Conservation (phyloP, 2,329 filamentous ascomycete species). For the Penicillium sclerotigenum region DNA sequence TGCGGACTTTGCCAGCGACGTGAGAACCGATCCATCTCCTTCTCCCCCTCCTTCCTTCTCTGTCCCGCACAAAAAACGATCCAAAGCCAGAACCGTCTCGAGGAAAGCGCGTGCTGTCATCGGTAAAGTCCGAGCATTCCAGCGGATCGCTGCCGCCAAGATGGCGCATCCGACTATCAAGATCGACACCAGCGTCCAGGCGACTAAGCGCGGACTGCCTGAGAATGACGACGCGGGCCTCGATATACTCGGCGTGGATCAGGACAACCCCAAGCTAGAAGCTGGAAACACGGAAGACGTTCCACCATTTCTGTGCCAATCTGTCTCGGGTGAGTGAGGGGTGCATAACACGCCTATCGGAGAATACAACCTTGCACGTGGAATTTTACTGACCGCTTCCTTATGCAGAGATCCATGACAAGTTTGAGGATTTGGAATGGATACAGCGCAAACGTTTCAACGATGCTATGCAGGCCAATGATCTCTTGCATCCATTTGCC, state of each 20-base stretch:
- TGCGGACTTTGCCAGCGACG: constrained; percentile 25
- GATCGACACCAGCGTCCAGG: constrained; percentile 39
- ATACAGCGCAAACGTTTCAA: constrained; percentile 55
- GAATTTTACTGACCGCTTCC: constrained; percentile 16
- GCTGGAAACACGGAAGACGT: constrained; percentile 32
- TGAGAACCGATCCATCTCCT: constrained; percentile 31
- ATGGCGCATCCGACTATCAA: constrained; percentile 43
- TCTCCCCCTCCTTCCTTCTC: constrained; percentile 29
- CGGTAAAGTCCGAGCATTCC: constrained; percentile 41
- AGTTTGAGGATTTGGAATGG: constrained; percentile 62
- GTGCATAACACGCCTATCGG: constrained; percentile 17
- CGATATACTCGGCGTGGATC: constrained; percentile 27
- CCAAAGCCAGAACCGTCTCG: constrained; percentile 34
- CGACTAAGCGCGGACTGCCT: constrained; percentile 40
- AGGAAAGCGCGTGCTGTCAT: constrained; percentile 43
- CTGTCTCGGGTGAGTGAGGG: constrained; percentile 36
- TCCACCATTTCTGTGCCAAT: constrained; percentile 40
- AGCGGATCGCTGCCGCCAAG: constrained; percentile 39
- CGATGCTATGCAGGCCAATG: constrained; percentile 44
- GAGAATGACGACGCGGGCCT: constrained; percentile 34
- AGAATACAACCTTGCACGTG: constrained; percentile 19
- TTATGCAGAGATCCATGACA: constrained; percentile 53
- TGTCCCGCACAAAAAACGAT: constrained; percentile 33
- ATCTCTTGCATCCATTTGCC: constrained; percentile 55
- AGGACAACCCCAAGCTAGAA: constrained; percentile 30